Evolutionary conservation across 2,329 filamentous ascomycete genomes (phyloP).

Genomic region (Aspergillus persii): DNA sequence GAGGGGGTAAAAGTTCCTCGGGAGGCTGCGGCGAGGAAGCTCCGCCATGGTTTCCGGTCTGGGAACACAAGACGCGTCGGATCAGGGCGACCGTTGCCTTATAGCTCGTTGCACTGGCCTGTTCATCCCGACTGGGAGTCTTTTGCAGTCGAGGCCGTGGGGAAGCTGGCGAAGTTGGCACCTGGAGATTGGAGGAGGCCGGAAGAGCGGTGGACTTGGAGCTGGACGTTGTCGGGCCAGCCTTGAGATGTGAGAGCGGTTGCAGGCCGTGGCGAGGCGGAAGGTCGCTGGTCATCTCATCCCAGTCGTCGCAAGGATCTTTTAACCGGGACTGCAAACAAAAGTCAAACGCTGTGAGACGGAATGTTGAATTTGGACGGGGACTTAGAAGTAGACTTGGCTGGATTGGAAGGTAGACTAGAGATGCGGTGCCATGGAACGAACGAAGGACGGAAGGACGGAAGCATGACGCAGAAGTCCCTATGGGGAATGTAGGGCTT

Average conservation of each 20-base stretch:
- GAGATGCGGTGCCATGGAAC: not conserved
- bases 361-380: too few relatives aligned
- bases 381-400: not conserved
- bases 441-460: not conserved
- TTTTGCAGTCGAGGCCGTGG: constrained; percentile 30
- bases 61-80: constrained; percentile 78
- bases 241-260: constrained; percentile 40
- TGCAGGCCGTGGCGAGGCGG: constrained; percentile 36
- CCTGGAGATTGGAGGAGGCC: constrained; percentile 25
- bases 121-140: constrained; percentile 37
- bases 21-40: constrained; percentile 63
- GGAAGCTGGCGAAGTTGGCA: constrained; percentile 28
- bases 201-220: constrained; percentile 33
- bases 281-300: constrained; percentile 41
- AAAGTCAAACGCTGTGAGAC: not conserved
- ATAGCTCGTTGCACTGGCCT: constrained; percentile 61
- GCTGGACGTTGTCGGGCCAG: constrained; percentile 35
- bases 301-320: constrained; percentile 12
- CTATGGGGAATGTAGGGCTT: constrained; percentile 30
- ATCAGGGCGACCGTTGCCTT: constrained; percentile 78
- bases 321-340: not conserved
- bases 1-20: constrained; percentile 78
- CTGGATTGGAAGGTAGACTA: constrained; percentile 4
- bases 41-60: constrained; percentile 45
- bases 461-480: constrained; percentile 6